Base-by-base conservation (phyloP, 1,284 basidiomycete genomes). In the Ceratobasidium sp. region DNA sequence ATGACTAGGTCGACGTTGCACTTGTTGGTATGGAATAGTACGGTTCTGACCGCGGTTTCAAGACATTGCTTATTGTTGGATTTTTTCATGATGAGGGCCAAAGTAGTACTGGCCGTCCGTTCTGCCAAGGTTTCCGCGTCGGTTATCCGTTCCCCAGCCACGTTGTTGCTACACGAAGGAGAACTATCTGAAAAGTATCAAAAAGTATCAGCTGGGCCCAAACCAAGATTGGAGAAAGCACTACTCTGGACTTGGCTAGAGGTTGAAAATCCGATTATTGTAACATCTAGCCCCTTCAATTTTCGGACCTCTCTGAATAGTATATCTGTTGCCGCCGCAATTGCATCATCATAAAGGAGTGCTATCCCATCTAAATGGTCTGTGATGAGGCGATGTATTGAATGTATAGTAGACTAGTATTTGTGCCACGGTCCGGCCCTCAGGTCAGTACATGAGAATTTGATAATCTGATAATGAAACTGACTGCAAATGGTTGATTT, bases 1-100 rank as follows among this genome's bases (percentile, higher is more conserved):
- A 49, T 26, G 1, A 72, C 70, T 13, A 72, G 33, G 39, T 49
- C 56, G 20, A 61, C 70, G 13, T 18, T 26, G 23, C 70, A 72
- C 4, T 20, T 28, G n/a, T 51, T 42, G 0, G 53, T 40, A 18
- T 70, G 68, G 51, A 55, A 42, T 9, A 70, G 18, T 1, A 56
- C 53, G 0, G 68, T 53, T 4, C 39, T 2, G 4, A 70, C 68
- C 1, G 68, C 68, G 4, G 39, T 56, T 28, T 70, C 68, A 39
- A 55, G 33, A 23, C 68, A 72, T 20, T 46, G 39, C 40, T 60
- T 61, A 26, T 61, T 28, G 26, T 58, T 15, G 1, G 55, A 61
- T 61, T n/a, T 53, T 15, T 55, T 26, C 42, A 72, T 60, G 12
- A 72, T 33, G 18, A 40, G 28, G n/a, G 55, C 70, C 2, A 72